phyloP scores from a whole-genome alignment of 2,329 filamentous ascomycete genomes.

The Penicillium rolfsii region DNA sequence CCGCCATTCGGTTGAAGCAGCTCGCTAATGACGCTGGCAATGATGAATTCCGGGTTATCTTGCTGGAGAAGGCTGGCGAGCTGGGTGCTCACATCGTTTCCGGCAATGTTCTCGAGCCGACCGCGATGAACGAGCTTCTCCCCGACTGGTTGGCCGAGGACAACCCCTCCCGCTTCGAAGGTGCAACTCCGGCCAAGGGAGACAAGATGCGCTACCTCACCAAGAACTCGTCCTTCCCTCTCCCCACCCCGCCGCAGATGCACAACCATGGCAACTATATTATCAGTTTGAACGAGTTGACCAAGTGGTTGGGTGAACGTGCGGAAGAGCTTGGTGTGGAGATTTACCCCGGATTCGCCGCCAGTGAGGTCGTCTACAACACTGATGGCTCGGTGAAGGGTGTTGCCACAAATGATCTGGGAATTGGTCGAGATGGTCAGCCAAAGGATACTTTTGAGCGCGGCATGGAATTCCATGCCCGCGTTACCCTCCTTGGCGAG shows the following conservation, averaged over 20 bases:
- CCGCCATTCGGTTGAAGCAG: conserved; percentile 93
- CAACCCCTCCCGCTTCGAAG: conserved; percentile 84
- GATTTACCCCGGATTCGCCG: conserved; percentile 93
- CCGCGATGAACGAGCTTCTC: conserved; percentile 83
- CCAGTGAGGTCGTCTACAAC: conserved; percentile 86
- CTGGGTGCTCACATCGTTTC: conserved; percentile 94
- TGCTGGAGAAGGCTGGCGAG: conserved; percentile 94
- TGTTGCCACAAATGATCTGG: conserved; percentile 94
- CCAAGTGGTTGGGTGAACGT: conserved; percentile 92
- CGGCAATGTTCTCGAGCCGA: conserved; percentile 91
- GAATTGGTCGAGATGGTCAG: conserved; percentile 77
- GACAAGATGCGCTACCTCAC: conserved; percentile 97
- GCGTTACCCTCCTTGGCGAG: conserved; percentile 88
- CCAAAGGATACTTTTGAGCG: conserved; percentile 90
- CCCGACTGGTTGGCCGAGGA: conserved; percentile 91
- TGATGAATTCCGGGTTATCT: conserved; percentile 89
- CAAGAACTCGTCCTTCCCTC: conserved; percentile 72
- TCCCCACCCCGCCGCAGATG: conserved; percentile 95
- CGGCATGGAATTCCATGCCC: conserved; percentile 97
- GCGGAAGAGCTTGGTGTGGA: conserved; percentile 97
- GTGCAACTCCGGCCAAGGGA: conserved; percentile 77
- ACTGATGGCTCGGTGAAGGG: conserved; percentile 86
- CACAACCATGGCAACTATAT: conserved; percentile 98
- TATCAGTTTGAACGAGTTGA: conserved; percentile 90
- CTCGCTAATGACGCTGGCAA: conserved; percentile 92